Evolutionary conservation across 2,329 filamentous ascomycete genomes (phyloP).

Genomic region (Lecanicillium sp.): DNA sequence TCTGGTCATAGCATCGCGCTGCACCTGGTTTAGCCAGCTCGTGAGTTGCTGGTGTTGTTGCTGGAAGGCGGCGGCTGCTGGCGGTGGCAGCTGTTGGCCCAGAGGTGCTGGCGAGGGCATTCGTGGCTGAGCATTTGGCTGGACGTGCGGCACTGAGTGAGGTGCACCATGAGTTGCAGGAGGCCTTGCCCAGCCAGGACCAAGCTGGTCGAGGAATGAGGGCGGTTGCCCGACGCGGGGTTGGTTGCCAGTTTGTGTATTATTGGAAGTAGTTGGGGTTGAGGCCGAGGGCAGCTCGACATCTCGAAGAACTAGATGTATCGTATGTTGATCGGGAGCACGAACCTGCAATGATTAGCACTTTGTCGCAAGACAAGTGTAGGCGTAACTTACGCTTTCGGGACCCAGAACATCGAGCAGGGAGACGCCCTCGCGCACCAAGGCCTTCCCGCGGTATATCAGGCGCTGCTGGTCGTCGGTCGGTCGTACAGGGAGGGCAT

Average conservation of each 20-base stretch:
- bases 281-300: conserved; percentile 16
- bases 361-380: conserved; percentile 10
- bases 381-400: conserved; percentile 38
- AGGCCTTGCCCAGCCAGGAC: neutral
- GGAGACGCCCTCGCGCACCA: conserved; percentile 49
- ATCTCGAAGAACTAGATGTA: conserved; percentile 48
- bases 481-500: conserved; percentile 43
- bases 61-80: conserved; percentile 18
- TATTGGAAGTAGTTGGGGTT: conserved; percentile 24
- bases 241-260: conserved; percentile 17
- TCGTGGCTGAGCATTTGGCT: conserved; percentile 14
- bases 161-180: conserved; percentile 17
- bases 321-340: conserved; percentile 41
- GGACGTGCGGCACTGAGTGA: conserved; percentile 18
- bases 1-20: conserved; percentile 38
- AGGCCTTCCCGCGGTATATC: conserved; percentile 54
- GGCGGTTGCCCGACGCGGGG: conserved; percentile 6
- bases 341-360: conserved; percentile 30
- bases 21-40: conserved; percentile 41
- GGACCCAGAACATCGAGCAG: conserved; percentile 52
- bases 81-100: conserved; percentile 15
- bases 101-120: conserved; percentile 11
- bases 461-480: conserved; percentile 51
- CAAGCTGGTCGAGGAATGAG: conserved; percentile 1
- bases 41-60: conserved; percentile 37